These are phyloP conservation scores for Boechera stricta DNA, from an alignment of 345 rosid genomes.

Conservation along the genomic window DNA sequence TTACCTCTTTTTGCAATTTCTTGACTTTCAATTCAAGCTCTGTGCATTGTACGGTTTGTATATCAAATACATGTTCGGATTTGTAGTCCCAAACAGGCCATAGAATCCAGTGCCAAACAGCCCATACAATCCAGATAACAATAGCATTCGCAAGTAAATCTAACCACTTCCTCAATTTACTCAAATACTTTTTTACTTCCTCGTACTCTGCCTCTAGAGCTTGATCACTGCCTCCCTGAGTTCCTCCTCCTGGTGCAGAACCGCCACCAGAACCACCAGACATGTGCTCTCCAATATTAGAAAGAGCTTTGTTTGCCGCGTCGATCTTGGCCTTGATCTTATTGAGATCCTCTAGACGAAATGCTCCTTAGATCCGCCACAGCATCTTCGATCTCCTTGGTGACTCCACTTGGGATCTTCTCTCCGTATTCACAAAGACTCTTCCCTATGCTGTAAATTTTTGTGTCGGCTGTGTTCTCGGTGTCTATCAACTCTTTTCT, in stretches of 20 bases:
- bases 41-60: too few species aligned
- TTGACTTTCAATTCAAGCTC: too few species aligned
- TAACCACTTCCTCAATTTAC: too few species aligned
- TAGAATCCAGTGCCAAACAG: too few species aligned
- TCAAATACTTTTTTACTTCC: conserved; percentile 66
- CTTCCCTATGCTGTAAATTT: conserved; percentile 86
- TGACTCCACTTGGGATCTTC: conserved; percentile 72
- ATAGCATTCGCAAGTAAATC: too few species aligned
- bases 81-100: too few species aligned
- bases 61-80: too few species aligned
- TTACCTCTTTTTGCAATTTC: too few species aligned
- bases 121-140: too few species aligned
- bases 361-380: conserved; percentile 73
- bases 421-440: conserved; percentile 81
- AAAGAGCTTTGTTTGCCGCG: conserved; percentile 77
- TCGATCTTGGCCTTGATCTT: conserved; percentile 82
- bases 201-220: conserved; percentile 84
- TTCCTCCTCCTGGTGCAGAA: conserved; percentile 61
- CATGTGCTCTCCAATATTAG: conserved; percentile 92
- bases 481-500: conserved; percentile 73
- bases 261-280: conserved; percentile 58
- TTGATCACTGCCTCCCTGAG: conserved; percentile 75
- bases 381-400: conserved; percentile 76
- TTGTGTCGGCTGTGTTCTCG: conserved; percentile 76
- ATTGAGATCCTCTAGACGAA: conserved; percentile 58